Conservation (phyloP, 2,329 filamentous ascomycete genomes). For the Fusarium brachygibbosum region DNA sequence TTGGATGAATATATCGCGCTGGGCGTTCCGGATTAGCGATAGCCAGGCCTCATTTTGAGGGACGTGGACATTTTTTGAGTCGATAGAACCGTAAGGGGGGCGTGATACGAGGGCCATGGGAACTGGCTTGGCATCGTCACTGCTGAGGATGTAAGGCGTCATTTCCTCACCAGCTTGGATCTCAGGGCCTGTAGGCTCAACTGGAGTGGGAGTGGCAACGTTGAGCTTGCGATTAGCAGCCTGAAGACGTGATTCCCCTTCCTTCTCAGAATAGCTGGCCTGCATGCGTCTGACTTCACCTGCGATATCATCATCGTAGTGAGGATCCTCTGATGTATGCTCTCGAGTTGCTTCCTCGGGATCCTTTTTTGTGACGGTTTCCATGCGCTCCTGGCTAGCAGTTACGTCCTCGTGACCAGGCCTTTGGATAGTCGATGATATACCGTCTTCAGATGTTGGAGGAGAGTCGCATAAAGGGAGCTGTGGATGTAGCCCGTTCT, state of each 20-base stretch:
- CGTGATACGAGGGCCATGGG: conserved; percentile 81
- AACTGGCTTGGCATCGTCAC: conserved; percentile 63
- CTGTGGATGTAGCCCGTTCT: conserved; percentile 62
- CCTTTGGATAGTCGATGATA: background rate
- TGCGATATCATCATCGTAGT: conserved; percentile 73
- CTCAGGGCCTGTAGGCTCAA: conserved; percentile 67
- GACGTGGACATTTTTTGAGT: conserved; percentile 70
- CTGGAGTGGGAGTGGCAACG: conserved; percentile 66
- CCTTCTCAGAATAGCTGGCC: conserved; percentile 63
- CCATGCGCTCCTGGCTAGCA: rapidly evolving
- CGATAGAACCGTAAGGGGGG: conserved; percentile 74
- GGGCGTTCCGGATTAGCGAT: conserved; percentile 75
- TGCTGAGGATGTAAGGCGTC: conserved; percentile 71
- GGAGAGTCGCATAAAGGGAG: conserved; percentile 19
- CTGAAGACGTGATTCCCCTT: conserved; percentile 66
- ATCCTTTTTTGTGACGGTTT: background rate
- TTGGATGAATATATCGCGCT: conserved; percentile 78
- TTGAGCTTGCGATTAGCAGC: conserved; percentile 77
- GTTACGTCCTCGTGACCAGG: background rate
- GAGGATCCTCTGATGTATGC: conserved; percentile 69
- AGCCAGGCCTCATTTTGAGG: conserved; percentile 84
- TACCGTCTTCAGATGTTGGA: conserved; percentile 5
- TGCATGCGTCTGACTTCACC: conserved; percentile 74
- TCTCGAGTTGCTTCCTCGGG: conserved; percentile 58
- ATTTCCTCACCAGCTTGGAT: conserved; percentile 67